Evolutionary conservation across 495 filamentous ascomycete species (phyloP).

Genomic region (Penicillium verhagenii): DNA sequence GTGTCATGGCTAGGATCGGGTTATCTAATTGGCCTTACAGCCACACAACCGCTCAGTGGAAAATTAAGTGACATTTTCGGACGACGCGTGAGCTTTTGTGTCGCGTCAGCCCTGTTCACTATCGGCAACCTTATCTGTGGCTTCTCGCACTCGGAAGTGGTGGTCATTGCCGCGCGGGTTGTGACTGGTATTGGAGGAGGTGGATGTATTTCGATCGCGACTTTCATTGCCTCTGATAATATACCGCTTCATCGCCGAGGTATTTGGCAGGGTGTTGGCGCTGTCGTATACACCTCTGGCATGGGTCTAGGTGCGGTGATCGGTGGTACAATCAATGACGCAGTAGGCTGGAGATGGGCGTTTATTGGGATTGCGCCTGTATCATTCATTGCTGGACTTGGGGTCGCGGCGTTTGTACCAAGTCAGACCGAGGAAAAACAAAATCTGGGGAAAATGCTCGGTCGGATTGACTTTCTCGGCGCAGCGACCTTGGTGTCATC

Average conservation of each 20-base stretch:
- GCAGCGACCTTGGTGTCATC: conserved; percentile 10
- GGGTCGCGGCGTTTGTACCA: conserved; percentile 11
- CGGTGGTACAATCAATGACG: conserved; percentile 14
- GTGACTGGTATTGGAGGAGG: conserved; percentile 17
- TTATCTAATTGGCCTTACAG: conserved; percentile 17
- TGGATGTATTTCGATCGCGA: conserved; percentile 15
- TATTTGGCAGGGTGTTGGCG: conserved; percentile 12
- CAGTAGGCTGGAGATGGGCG: conserved; percentile 17
- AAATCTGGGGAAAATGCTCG: neutral
- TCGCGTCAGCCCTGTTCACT: conserved; percentile 11
- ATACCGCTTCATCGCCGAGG: conserved; percentile 13
- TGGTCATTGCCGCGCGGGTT: conserved; percentile 11
- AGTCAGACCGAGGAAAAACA: neutral
- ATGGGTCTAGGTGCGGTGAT: conserved; percentile 15
- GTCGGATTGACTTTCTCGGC: conserved; percentile 16
- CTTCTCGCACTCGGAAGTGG: conserved; percentile 1
- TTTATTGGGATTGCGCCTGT: conserved; percentile 16
- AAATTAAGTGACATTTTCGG: conserved; percentile 23
- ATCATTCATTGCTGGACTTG: conserved; percentile 6
- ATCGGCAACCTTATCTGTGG: conserved; percentile 16
- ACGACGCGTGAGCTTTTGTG: conserved; percentile 11
- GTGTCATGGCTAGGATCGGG: conserved; percentile 20
- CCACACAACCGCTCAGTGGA: conserved; percentile 18
- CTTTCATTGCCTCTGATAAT: conserved; percentile 17
- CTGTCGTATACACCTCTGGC: conserved; percentile 13